Percentiles rank a stretch among this genome's conserved stretches.
These are phyloP conservation scores for Sisymbrium altissimum DNA, from an alignment of 345 rosid genomes.

Conservation along the genomic window DNA sequence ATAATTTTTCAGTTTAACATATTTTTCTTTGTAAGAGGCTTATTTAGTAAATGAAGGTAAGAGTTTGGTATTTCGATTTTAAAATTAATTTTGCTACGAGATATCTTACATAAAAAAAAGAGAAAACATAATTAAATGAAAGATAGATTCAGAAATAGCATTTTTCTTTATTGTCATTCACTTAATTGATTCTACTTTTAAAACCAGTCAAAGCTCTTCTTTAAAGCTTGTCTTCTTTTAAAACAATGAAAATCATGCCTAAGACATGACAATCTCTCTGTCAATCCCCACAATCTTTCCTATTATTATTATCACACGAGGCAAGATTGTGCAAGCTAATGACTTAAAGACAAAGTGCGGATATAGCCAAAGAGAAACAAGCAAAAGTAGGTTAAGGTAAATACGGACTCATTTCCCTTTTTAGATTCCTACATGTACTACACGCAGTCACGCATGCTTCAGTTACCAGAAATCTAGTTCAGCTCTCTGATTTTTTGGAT, in stretches of 20 bases:
- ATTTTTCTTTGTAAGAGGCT: neutral
- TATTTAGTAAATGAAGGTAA: neutral
- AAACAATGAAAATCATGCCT: slow-evolving; percentile 1
- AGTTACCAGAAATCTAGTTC: neutral
- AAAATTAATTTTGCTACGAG: neutral
- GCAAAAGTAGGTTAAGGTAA: neutral
- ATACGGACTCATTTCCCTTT: neutral
- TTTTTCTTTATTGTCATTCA: neutral
- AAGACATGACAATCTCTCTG: neutral
- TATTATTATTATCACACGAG: neutral
- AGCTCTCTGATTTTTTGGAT: neutral
- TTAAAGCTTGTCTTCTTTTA: neutral
- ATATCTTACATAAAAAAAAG: no score
- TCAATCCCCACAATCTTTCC: neutral
- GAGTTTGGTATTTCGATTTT: neutral
- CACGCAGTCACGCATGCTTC: neutral
- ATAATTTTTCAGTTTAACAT: neutral
- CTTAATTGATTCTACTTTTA: neutral
- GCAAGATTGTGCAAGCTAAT: neutral
- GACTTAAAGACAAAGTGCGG: neutral
- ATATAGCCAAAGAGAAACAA: neutral
- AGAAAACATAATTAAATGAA: no score
- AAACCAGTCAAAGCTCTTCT: neutral
- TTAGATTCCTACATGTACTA: neutral
- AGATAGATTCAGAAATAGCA: no score